These are phyloP conservation scores for Russula sp. DNA, from an alignment of 768 basidiomycete species.

Conservation along the genomic window DNA sequence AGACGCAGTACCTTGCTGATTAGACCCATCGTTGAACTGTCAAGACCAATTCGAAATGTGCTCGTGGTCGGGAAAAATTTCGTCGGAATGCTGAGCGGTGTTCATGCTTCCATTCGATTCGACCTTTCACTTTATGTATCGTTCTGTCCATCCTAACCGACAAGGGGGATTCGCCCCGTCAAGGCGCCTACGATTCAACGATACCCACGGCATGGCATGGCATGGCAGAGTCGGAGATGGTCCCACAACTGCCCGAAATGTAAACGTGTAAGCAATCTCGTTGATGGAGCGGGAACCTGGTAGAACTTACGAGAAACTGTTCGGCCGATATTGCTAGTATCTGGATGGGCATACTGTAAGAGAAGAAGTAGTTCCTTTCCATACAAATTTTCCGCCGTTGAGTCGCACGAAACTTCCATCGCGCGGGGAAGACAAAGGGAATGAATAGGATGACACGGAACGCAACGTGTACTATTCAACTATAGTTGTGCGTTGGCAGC, in stretches of 20 bases:
- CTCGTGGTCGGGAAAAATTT: not conserved
- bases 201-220: slow-evolving; percentile 12
- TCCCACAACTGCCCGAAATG: slow-evolving; percentile 13
- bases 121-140: slow-evolving; percentile 16
- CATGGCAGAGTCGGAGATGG: slow-evolving; percentile 9
- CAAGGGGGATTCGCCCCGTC: not conserved
- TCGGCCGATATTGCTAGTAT: not conserved
- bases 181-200: not conserved
- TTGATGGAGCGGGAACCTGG: slow-evolving; percentile 11
- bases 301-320: not conserved
- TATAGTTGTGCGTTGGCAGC: not conserved
- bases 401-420: not conserved
- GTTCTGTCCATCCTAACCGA: slow-evolving; percentile 14
- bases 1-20: not conserved
- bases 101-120: slow-evolving; percentile 23
- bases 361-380: not conserved
- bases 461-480: not conserved
- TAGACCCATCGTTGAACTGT: not conserved
- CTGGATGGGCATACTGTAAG: not conserved
- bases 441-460: not conserved
- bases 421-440: not conserved
- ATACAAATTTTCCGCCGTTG: slow-evolving; percentile 11
- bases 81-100: not conserved
- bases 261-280: not conserved
- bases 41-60: not conserved